Evolutionary conservation across 1,139 yeast genomes (phyloP).

Genomic region (Debaryomycetaceae sp.): DNA sequence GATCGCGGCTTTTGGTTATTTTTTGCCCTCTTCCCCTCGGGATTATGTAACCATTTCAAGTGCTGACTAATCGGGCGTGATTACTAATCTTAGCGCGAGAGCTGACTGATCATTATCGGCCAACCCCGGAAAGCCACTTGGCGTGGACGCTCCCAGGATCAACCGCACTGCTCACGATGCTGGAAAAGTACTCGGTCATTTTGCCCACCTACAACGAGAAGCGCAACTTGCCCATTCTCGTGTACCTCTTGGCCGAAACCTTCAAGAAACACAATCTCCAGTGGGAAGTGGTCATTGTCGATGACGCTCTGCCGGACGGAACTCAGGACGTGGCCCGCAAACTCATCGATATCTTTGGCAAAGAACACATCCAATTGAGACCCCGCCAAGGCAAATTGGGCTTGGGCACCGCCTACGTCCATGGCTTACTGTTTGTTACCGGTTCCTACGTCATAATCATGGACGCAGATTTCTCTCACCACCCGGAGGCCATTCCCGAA

Average conservation of each 20-base stretch:
- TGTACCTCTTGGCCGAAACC: conserved; percentile 64
- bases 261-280: conserved; percentile 47
- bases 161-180: too few relatives aligned
- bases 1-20: too few relatives aligned
- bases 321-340: conserved; percentile 67
- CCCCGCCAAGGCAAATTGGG: conserved; percentile 77
- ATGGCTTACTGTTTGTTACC: conserved; percentile 61
- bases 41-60: too few relatives aligned
- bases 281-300: conserved; percentile 77
- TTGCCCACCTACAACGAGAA: conserved; percentile 75
- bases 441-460: conserved; percentile 72
- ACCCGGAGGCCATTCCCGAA: conserved; percentile 71
- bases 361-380: conserved; percentile 52
- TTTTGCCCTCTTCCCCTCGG: too few relatives aligned
- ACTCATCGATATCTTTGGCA: conserved; percentile 52
- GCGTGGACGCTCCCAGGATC: too few relatives aligned
- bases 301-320: conserved; percentile 77
- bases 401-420: conserved; percentile 74
- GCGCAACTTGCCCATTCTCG: conserved; percentile 58
- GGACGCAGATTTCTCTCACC: conserved; percentile 84
- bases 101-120: too few relatives aligned
- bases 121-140: too few relatives aligned
- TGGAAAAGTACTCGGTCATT: conserved; percentile 70
- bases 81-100: too few relatives aligned
- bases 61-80: too few relatives aligned